phyloP scores from a whole-genome alignment of 352 stramenopile species.

The Pythium phragmitis region DNA sequence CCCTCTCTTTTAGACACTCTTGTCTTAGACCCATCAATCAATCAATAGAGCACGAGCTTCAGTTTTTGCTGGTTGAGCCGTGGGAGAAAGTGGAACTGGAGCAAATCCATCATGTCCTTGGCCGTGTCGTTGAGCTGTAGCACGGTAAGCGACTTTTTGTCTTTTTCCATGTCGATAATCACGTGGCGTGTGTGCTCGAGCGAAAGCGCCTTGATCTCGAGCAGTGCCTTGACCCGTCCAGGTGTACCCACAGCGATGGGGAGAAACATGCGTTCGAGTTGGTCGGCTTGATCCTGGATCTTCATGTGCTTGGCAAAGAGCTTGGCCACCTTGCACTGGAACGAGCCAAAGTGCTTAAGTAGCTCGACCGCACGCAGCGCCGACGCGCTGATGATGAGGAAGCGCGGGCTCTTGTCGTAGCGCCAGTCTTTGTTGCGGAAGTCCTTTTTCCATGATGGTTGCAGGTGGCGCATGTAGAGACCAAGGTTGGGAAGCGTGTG shows the following conservation, averaged over 20 bases:
- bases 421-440: constrained; percentile 76
- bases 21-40: not conserved
- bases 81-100: constrained; percentile 77
- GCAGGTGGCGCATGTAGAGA: constrained; percentile 72
- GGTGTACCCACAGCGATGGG: constrained; percentile 83
- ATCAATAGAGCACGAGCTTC: constrained; percentile 71
- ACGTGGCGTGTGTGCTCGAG: constrained; percentile 78
- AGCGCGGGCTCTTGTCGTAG: constrained; percentile 88
- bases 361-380: constrained; percentile 90
- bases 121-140: constrained; percentile 84
- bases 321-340: constrained; percentile 93
- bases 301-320: constrained; percentile 96
- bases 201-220: constrained; percentile 76
- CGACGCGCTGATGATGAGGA: constrained; percentile 91
- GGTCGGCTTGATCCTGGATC: constrained; percentile 84
- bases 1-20: not conserved
- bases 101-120: constrained; percentile 73
- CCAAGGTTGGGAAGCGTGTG: constrained; percentile 73
- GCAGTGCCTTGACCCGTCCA: constrained; percentile 70
- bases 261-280: constrained; percentile 68
- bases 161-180: constrained; percentile 84
- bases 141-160: constrained; percentile 86
- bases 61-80: constrained; percentile 58
- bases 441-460: constrained; percentile 72
- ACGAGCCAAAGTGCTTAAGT: constrained; percentile 86